A percentile compares a stretch with the other conserved stretches of the same genome.
These are phyloP conservation scores for Diddensiella caesifluorescens DNA, from an alignment of 805 yeast species.

Conservation along the genomic window DNA sequence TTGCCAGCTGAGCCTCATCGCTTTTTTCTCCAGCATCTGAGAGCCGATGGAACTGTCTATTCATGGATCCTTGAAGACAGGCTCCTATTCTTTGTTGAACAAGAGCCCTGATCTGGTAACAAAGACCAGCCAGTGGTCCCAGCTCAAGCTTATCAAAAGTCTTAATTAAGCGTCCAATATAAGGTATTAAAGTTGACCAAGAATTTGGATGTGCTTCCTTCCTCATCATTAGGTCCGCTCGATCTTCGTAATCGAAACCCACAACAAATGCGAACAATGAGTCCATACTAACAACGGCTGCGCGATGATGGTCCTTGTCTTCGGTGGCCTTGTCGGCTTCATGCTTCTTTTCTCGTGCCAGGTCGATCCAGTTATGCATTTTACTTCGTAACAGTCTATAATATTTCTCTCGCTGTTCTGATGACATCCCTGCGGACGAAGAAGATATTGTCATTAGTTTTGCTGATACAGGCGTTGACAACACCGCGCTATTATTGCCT, in stretches of 20 bases:
- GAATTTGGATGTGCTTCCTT: slow-evolving; percentile 28
- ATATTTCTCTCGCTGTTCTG: slow-evolving; percentile 21
- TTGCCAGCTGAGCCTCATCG: not conserved
- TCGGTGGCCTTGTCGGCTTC: slow-evolving; percentile 34
- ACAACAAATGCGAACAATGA: slow-evolving; percentile 36
- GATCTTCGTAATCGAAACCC: slow-evolving; percentile 37
- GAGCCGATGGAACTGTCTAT: slow-evolving; percentile 3
- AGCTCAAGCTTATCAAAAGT: slow-evolving; percentile 23
- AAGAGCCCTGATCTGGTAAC: slow-evolving; percentile 31
- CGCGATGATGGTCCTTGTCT: slow-evolving; percentile 26
- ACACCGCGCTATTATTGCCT: too few relatives aligned
- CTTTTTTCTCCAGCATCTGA: not conserved
- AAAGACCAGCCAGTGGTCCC: slow-evolving; percentile 27
- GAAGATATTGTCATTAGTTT: too few relatives aligned
- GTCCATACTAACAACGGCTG: slow-evolving; percentile 36
- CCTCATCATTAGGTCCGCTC: slow-evolving; percentile 28
- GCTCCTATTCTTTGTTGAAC: slow-evolving; percentile 25
- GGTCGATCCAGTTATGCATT: slow-evolving; percentile 35
- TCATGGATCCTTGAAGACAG: slow-evolving; percentile 12
- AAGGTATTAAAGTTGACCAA: slow-evolving; percentile 36
- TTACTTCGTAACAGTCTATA: slow-evolving; percentile 24
- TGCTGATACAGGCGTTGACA: not conserved
- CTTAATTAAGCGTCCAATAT: slow-evolving; percentile 27
- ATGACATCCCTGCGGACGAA: slow-evolving; percentile 1
- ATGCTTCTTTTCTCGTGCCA: slow-evolving; percentile 37